These are phyloP conservation scores for Chiua virens DNA, from an alignment of 768 basidiomycete genomes.

Conservation along the genomic window DNA sequence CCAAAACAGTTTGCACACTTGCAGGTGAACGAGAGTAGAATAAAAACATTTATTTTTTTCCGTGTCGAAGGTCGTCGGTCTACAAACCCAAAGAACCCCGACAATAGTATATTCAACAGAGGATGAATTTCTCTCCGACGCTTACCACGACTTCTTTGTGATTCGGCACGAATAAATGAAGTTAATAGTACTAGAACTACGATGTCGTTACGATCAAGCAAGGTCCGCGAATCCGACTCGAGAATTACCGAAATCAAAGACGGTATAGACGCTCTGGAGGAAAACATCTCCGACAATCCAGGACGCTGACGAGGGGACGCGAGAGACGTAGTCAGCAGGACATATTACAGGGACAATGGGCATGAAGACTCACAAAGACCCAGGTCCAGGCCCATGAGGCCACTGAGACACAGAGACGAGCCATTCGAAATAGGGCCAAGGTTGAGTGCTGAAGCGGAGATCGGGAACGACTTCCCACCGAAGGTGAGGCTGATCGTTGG, in stretches of 20 bases:
- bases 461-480: conserved; percentile 33
- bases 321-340: background rate
- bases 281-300: conserved; percentile 40
- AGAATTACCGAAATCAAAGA: conserved; percentile 37
- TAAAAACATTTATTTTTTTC: too few relatives aligned
- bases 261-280: conserved; percentile 42
- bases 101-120: too few relatives aligned
- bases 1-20: too few relatives aligned
- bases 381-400: conserved; percentile 18
- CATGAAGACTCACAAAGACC: conserved; percentile 3
- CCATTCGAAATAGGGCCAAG: conserved; percentile 32
- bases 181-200: too few relatives aligned
- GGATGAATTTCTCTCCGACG: too few relatives aligned
- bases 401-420: conserved; percentile 33
- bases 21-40: too few relatives aligned
- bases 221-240: conserved; percentile 38
- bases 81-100: too few relatives aligned
- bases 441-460: conserved; percentile 40
- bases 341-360: background rate
- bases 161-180: too few relatives aligned
- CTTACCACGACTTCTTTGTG: too few relatives aligned
- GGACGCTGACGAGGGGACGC: conserved; percentile 6
- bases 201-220: background rate
- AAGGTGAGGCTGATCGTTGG: conserved; percentile 37
- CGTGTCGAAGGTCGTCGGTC: too few relatives aligned